Evolutionary conservation across 2,329 filamentous ascomycete species (phyloP).

Genomic region (Clonostachys byssicola): DNA sequence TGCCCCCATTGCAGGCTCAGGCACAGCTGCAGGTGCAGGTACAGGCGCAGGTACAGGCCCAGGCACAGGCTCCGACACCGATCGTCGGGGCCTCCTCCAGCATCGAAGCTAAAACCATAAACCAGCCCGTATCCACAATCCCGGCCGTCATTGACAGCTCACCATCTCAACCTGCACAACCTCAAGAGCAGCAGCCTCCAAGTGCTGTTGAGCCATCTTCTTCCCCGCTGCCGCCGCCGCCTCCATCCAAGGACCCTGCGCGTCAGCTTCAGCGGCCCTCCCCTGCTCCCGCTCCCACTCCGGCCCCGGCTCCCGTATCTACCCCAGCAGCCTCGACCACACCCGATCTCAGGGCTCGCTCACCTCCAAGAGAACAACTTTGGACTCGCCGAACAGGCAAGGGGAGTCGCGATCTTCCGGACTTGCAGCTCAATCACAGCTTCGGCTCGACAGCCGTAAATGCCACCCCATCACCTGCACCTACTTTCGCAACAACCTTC

Average conservation of each 20-base stretch:
- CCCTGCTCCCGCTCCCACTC: background rate
- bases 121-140: too few relatives aligned
- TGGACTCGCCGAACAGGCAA: slow-evolving; percentile 50
- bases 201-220: background rate
- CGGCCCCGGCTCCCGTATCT: background rate
- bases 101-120: too few relatives aligned
- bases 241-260: slow-evolving; percentile 17
- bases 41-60: background rate
- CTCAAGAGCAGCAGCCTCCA: too few relatives aligned
- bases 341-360: slow-evolving; percentile 12
- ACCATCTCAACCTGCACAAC: too few relatives aligned
- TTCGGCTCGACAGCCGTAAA: slow-evolving; percentile 41
- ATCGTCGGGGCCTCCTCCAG: too few relatives aligned
- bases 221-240: slow-evolving; percentile 13
- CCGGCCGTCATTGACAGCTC: too few relatives aligned
- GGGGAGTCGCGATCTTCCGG: slow-evolving; percentile 37
- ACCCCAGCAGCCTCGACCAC: background rate
- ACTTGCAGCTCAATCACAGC: slow-evolving; percentile 42
- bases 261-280: slow-evolving; percentile 4
- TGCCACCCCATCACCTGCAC: slow-evolving; percentile 12
- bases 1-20: slow-evolving; percentile 11
- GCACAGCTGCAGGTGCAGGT: background rate
- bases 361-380: slow-evolving; percentile 24
- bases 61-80: background rate
- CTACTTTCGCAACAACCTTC: slow-evolving; percentile 2